phyloP scores from a whole-genome alignment of 768 basidiomycete genomes.

The Suillus discolor region DNA sequence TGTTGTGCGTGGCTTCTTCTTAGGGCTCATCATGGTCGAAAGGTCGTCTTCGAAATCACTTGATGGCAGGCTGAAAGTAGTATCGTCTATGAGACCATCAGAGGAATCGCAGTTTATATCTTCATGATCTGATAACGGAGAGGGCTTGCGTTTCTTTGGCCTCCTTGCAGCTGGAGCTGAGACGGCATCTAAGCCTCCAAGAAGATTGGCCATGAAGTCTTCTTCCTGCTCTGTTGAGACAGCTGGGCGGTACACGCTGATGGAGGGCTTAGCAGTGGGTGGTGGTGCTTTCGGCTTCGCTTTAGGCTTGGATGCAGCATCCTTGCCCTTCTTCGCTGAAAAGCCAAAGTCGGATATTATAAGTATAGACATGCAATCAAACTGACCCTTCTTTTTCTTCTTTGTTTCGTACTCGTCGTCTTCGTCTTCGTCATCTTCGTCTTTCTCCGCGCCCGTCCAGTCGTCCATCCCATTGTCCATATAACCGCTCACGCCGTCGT shows the following conservation, averaged over 20 bases:
- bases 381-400: constrained; percentile 43
- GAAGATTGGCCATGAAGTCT: constrained; percentile 84
- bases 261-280: constrained; percentile 55
- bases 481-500: constrained; percentile 90
- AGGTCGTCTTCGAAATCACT: constrained; percentile 57
- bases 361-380: neutral
- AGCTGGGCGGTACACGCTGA: constrained; percentile 79
- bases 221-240: constrained; percentile 80
- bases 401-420: constrained; percentile 36
- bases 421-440: constrained; percentile 54
- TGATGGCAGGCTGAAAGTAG: constrained; percentile 34
- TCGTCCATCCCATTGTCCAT: constrained; percentile 98
- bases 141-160: constrained; percentile 71
- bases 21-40: constrained; percentile 56
- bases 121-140: constrained; percentile 45
- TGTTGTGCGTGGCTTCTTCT: constrained; percentile 58
- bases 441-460: constrained; percentile 66
- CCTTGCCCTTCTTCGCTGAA: constrained; percentile 28
- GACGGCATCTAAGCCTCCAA: constrained; percentile 68
- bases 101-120: constrained; percentile 28
- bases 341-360: constrained; percentile 11
- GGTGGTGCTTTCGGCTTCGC: constrained; percentile 49
- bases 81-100: constrained; percentile 31
- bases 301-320: constrained; percentile 36
- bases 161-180: constrained; percentile 39